Evolutionary conservation across 2,329 filamentous ascomycete genomes (phyloP).

Genomic region (Claviceps paspali): DNA sequence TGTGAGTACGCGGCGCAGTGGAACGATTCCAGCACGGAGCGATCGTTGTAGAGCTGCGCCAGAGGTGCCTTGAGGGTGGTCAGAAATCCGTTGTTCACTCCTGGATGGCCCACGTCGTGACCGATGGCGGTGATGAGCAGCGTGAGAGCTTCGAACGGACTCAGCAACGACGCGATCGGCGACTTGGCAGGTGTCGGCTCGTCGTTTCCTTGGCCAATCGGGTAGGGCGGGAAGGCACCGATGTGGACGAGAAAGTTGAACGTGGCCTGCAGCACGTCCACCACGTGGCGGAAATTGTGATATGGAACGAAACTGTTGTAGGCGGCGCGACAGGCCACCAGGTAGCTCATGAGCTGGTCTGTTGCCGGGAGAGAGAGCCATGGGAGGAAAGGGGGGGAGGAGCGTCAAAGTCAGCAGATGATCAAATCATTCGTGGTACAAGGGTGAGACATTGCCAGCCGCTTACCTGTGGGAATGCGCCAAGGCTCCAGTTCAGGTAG

Average conservation of each 20-base stretch:
- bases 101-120: constrained; percentile 92
- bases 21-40: constrained; percentile 90
- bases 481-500: constrained; percentile 71
- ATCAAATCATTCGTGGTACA: neutral
- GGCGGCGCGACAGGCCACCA: constrained; percentile 78
- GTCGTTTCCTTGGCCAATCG: constrained; percentile 18
- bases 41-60: constrained; percentile 92
- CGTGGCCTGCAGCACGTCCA: constrained; percentile 86
- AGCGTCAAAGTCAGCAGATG: constrained; percentile 30
- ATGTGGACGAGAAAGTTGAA: constrained; percentile 81
- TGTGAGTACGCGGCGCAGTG: constrained; percentile 96
- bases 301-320: constrained; percentile 96
- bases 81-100: constrained; percentile 94
- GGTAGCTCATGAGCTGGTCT: constrained; percentile 73
- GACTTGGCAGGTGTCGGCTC: constrained; percentile 29
- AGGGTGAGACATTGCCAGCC: constrained; percentile 1
- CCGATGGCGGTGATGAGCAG: constrained; percentile 92
- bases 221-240: constrained; percentile 58
- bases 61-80: constrained; percentile 83
- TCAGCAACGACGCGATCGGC: constrained; percentile 59
- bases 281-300: constrained; percentile 95
- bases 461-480: constrained; percentile 61
- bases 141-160: constrained; percentile 75
- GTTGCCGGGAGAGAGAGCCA: too few relatives aligned
- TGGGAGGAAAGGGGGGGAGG: constrained; percentile 5